A percentile compares a stretch with the other conserved stretches of the same genome.
These are phyloP conservation scores for Lunasporangiospora selenospora DNA, from an alignment of 192 early-diverging fungal species.

Conservation along the genomic window DNA sequence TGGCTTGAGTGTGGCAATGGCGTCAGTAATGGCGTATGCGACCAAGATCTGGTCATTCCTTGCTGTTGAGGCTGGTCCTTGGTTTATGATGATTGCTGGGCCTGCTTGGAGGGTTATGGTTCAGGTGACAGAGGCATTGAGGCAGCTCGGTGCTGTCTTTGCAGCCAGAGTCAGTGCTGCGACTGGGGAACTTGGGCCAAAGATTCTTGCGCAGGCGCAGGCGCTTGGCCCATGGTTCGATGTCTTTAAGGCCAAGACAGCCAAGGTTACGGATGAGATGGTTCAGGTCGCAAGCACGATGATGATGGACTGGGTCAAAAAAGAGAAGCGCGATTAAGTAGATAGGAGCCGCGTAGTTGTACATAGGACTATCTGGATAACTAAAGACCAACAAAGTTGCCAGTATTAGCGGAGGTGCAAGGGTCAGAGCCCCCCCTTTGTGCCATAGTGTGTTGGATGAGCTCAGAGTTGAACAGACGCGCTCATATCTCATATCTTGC, in stretches of 20 bases:
- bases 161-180: not conserved
- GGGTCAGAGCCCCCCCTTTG: no score
- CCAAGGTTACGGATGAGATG: conserved; percentile 14
- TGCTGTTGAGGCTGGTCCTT: not conserved
- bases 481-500: no score
- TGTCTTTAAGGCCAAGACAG: conserved; percentile 18
- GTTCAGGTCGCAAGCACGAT: conserved; percentile 12
- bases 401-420: no score
- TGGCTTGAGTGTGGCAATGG: not conserved
- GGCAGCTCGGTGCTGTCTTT: not conserved
- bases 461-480: no score
- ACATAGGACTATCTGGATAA: no score
- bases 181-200: conserved; percentile 17
- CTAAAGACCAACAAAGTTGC: no score
- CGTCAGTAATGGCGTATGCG: not conserved
- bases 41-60: not conserved
- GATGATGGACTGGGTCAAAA: conserved; percentile 48
- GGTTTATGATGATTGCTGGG: not conserved
- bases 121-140: conserved; percentile 3
- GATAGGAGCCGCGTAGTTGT: no score
- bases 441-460: no score
- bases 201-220: conserved; percentile 6
- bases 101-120: conserved; percentile 25
- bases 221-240: conserved; percentile 21
- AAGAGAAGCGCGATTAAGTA: conserved; percentile 32